These are phyloP conservation scores for Wickerhamomyces subpelliculosus DNA, from an alignment of 805 yeast species.

Conservation along the genomic window DNA sequence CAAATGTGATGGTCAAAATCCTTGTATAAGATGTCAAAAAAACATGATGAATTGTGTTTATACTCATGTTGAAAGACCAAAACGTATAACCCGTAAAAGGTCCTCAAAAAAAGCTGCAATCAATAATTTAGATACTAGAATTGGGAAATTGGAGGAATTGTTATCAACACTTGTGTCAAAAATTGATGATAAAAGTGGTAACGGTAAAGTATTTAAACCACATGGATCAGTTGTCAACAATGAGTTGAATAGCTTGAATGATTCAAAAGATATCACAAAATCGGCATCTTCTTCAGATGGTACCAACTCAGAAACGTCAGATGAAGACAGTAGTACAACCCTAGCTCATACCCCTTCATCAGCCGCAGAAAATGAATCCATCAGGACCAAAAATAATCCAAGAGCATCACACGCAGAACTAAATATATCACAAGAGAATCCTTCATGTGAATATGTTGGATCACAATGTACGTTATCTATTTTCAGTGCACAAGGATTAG, in stretches of 20 bases:
- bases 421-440: too few relatives aligned
- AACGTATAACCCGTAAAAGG: constrained; percentile 13
- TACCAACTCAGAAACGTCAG: too few relatives aligned
- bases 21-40: constrained; percentile 78
- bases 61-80: constrained; percentile 54
- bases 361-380: too few relatives aligned
- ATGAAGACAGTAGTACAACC: too few relatives aligned
- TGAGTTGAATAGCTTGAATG: too few relatives aligned
- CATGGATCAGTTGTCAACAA: too few relatives aligned
- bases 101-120: constrained; percentile 7
- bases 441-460: background rate
- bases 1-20: constrained; percentile 72
- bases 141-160: background rate
- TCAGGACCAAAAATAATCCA: too few relatives aligned
- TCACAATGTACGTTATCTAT: constrained; percentile 20
- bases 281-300: too few relatives aligned
- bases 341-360: too few relatives aligned
- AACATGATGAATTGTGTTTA: constrained; percentile 75
- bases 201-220: too few relatives aligned
- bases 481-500: constrained; percentile 29
- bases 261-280: too few relatives aligned
- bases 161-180: background rate
- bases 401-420: too few relatives aligned
- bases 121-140: background rate
- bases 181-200: background rate